phyloP scores from a whole-genome alignment of 208 protist species.

The Vickermania ingenoplastis region DNA sequence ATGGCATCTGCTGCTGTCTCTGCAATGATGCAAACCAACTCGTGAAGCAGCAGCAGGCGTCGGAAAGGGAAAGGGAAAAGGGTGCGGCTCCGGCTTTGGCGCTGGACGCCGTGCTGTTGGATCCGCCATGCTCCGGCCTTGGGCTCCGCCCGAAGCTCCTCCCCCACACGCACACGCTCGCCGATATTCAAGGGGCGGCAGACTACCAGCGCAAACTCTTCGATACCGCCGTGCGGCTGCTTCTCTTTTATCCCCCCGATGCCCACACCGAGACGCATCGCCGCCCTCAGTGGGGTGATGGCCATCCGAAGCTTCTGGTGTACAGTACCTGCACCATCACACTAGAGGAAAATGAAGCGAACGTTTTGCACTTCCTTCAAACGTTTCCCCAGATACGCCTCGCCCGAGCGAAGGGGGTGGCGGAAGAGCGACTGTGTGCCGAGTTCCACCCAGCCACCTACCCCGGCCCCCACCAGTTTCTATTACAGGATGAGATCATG shows the following conservation, averaged over 20 bases:
- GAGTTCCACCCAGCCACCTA: no score
- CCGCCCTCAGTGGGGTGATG: slow-evolving; percentile 6
- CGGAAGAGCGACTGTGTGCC: slow-evolving; percentile 20
- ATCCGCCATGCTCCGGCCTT: slow-evolving; percentile 80
- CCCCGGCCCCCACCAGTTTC: slow-evolving; percentile 12
- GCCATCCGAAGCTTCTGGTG: slow-evolving; percentile 19
- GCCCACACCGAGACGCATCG: background rate
- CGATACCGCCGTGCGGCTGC: slow-evolving; percentile 31
- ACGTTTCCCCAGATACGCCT: slow-evolving; percentile 29
- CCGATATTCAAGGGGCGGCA: slow-evolving; percentile 22
- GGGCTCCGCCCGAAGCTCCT: slow-evolving; percentile 59
- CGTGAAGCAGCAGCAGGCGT: background rate
- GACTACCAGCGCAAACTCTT: slow-evolving; percentile 78
- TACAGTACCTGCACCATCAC: slow-evolving; percentile 71
- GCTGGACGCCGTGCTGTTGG: slow-evolving; percentile 63
- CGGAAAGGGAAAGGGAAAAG: background rate
- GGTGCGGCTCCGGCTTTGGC: slow-evolving; percentile 4
- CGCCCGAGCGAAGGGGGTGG: slow-evolving; percentile 20
- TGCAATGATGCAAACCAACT: slow-evolving; percentile 15
- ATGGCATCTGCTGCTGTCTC: slow-evolving; percentile 2
- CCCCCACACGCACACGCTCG: slow-evolving; percentile 25
- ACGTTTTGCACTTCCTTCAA: slow-evolving; percentile 41
- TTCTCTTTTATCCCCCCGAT: slow-evolving; percentile 8
- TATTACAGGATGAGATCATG: slow-evolving; percentile 19
- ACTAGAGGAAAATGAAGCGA: slow-evolving; percentile 74